These are phyloP conservation scores for Lachnellula cervina DNA, from an alignment of 2,329 filamentous ascomycete species.

Conservation along the genomic window DNA sequence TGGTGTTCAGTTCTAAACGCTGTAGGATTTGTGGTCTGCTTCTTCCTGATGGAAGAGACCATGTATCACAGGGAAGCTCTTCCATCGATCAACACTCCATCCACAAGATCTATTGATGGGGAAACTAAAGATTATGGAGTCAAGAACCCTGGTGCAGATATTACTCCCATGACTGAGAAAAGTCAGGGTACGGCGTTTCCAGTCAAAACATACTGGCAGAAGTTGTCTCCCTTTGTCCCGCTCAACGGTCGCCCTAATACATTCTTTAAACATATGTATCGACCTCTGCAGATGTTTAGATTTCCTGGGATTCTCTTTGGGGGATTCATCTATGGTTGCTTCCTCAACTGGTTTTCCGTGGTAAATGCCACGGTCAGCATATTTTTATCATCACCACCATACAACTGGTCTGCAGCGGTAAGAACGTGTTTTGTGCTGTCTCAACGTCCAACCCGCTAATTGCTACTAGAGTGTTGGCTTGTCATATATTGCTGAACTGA, in stretches of 20 bases:
- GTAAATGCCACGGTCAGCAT: too few relatives aligned
- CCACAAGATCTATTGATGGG: slow-evolving; percentile 32
- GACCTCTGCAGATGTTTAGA: too few relatives aligned
- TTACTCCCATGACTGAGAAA: not conserved
- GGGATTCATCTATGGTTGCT: too few relatives aligned
- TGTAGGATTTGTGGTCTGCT: slow-evolving; percentile 43
- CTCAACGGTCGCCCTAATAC: too few relatives aligned
- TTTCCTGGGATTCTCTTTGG: too few relatives aligned
- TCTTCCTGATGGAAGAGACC: slow-evolving; percentile 55
- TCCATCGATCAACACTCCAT: not conserved
- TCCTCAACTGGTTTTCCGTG: too few relatives aligned
- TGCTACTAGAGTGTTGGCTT: not conserved
- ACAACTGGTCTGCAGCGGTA: too few relatives aligned
- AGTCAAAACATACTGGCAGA: not conserved
- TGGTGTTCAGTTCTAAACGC: slow-evolving; percentile 49
- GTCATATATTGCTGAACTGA: not conserved
- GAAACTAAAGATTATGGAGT: slow-evolving; percentile 28
- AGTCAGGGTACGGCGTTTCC: not conserved
- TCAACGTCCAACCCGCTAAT: too few relatives aligned
- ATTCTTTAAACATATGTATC: too few relatives aligned
- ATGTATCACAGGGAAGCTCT: slow-evolving; percentile 22
- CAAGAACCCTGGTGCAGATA: not conserved
- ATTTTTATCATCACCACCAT: too few relatives aligned
- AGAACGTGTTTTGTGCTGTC: too few relatives aligned
- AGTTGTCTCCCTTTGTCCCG: not conserved